Base-by-base conservation (phyloP, 2,329 filamentous ascomycete genomes). In the Colletotrichum godetiae region DNA sequence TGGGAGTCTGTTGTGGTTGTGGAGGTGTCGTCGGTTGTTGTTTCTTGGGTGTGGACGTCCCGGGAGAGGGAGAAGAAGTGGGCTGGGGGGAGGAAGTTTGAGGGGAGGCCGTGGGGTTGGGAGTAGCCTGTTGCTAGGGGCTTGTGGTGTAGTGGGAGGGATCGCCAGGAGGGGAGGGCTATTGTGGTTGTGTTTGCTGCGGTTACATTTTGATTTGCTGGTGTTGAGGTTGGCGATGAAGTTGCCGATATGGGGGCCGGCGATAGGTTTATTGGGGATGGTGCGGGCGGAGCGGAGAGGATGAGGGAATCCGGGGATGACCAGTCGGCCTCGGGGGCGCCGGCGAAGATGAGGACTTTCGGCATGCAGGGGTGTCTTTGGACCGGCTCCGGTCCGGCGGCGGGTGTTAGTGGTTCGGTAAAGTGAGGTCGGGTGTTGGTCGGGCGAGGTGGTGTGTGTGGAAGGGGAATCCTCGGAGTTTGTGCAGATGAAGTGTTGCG, bases 121-220 rank as follows among this genome's bases (percentile, higher is more conserved):
- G 88, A 89, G 77, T 89, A 84, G 33, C 89, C 87, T 0, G 88
- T 88, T 8, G 81, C 81, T 5, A 91, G 79, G 49, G 84, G 84
- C n/a, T 82, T 79, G 58, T 81, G 83, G 22, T 83, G 78, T 1
- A 91, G 78, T 0, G 88, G 84, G 8, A 92, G 82, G 5, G 86
- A 88, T 58, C 90, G 85, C 90, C 90, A 92, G 37, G 83, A 80
- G 3, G 85, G 82, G 27, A 82, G 37, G 37, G 37, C 37, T 42
- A 12, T 42, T 15, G 37, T 42, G 13, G 37, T 42, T 19, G 37
- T 42, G 0, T 42, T 8, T 42, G 52, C 33, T 29, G 27, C 63
- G 33, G 46, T 24, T 3, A 37, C 33, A n/a, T n/a, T 10, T 22
- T 49, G 42, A 11, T 19, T 11, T 49, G 42, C 24, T 1, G 46